These are phyloP conservation scores for Candida coleopterorum DNA, from an alignment of 805 yeast species.

Conservation along the genomic window DNA sequence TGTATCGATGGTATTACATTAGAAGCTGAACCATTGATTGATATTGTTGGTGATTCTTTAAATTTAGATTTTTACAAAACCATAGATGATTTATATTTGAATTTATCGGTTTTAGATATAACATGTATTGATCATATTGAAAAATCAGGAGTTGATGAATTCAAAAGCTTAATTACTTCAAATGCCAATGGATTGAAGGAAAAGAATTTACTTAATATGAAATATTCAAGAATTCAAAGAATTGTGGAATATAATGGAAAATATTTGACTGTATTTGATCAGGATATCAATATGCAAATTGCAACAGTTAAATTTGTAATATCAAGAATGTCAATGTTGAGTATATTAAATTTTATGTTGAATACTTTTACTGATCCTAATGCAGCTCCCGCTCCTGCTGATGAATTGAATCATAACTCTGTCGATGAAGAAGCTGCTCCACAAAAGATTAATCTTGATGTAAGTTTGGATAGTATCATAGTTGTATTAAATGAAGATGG, in stretches of 20 bases:
- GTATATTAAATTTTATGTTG: conserved; percentile 72
- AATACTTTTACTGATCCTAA: conserved; percentile 87
- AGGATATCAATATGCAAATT: conserved; percentile 63
- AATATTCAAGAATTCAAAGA: conserved; percentile 56
- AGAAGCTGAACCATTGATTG: conserved; percentile 64
- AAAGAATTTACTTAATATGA: conserved; percentile 51
- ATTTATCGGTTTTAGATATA: conserved; percentile 59
- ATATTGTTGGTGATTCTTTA: conserved; percentile 64
- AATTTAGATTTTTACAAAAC: conserved; percentile 57
- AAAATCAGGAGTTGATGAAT: conserved; percentile 53
- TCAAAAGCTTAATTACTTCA: conserved; percentile 62
- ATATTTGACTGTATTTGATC: conserved; percentile 70
- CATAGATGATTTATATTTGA: conserved; percentile 57
- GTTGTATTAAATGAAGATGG: conserved; percentile 80
- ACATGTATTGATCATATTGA: conserved; percentile 74
- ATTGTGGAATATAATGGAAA: conserved; percentile 49
- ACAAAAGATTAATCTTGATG: conserved; percentile 64
- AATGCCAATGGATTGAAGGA: conserved; percentile 20
- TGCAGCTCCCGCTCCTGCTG: conserved; percentile 62
- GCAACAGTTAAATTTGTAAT: conserved; percentile 75
- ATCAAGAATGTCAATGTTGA: conserved; percentile 72
- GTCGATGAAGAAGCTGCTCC: conserved; percentile 58
- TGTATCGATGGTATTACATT: conserved; percentile 61
- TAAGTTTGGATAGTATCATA: conserved; percentile 68
- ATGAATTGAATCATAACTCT: conserved; percentile 62